Evolutionary conservation across 371 early-diverging fungal genomes (phyloP), one percentile per base, ranked within the genome.

Genomic region (Nematocida ironsii): DNA sequence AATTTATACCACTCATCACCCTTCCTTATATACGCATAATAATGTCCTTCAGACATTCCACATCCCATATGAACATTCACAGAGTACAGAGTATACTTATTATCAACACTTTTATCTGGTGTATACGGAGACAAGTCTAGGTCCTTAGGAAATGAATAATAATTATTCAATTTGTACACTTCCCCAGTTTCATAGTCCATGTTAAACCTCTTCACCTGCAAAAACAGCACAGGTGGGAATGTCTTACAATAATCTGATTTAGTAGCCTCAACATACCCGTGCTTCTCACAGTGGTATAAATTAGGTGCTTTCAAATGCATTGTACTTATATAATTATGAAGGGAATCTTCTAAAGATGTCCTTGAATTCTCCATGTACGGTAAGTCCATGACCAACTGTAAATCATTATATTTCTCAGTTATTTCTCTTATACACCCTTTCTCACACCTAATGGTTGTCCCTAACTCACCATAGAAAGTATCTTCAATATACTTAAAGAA

Each of bases 261-360:
- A 69, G 91, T 91, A 39, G 99, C 97, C 84, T 93, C 93, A 67
- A 95, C 95, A 57, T 94, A 88, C 2, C 97, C 99, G 87, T 92
- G 90, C 20, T 92, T 93, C 85, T 97, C 98, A 33, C 97, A 95
- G 84, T 89, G 89, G 85, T 97, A 98, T 84, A 92, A 92, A 90
- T 98, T 98, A 33, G 95, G 95, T n/a, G 94, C 96, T 70, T 95
- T 93, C 45, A 97, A 88, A 13, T 90, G 92, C 85, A 96, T 96
- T 16, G 91, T 92, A 48, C 89, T 89, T 74, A 93, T 89, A 86
- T 95, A 95, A 74, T 92, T 90, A 40, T 89, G 89, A 88, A 98
- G 94, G 0, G 96, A 95, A 42, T 94, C 94, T n/a, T 88, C 84
- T 25, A 98, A 85, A 4, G 76, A 68, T 16, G 74, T 58, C 20